Evolutionary conservation across 2,329 filamentous ascomycete species (phyloP).

Genomic region (Trichophyton simii): DNA sequence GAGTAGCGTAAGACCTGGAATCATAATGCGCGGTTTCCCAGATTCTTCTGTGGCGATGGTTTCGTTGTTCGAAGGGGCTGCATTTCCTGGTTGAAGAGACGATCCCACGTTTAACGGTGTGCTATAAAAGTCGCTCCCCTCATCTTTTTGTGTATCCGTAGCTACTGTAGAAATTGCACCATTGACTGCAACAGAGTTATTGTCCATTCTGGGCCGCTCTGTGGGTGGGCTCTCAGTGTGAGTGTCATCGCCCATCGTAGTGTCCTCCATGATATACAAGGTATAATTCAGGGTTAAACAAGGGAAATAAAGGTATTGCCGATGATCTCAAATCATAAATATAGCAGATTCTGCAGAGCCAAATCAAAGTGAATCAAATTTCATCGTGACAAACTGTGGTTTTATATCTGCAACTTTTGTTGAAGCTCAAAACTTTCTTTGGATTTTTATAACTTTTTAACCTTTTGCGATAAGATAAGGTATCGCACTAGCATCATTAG

Average conservation of each 20-base stretch:
- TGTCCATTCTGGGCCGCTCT: constrained; percentile 21
- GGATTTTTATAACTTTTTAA: too few relatives aligned
- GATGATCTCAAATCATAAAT: too few relatives aligned
- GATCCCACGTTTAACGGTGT: constrained; percentile 24
- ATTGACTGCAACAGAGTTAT: constrained; percentile 18
- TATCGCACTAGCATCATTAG: too few relatives aligned
- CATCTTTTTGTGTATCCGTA: constrained; percentile 20
- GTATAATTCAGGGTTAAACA: not conserved
- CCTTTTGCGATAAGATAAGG: too few relatives aligned
- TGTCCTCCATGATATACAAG: constrained; percentile 5
- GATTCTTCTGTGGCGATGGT: constrained; percentile 3
- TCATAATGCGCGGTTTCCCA: constrained; percentile 17
- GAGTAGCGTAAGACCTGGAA: constrained; percentile 28
- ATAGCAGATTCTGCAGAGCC: not conserved
- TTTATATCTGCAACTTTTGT: too few relatives aligned
- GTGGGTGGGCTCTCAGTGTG: constrained; percentile 11
- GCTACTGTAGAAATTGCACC: constrained; percentile 17
- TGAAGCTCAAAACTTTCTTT: too few relatives aligned
- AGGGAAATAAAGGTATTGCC: not conserved
- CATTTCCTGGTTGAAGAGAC: constrained; percentile 13
- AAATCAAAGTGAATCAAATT: not conserved
- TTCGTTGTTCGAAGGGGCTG: not conserved
- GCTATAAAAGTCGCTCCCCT: constrained; percentile 33
- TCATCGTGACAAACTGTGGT: not conserved
- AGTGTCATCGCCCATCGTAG: constrained; percentile 13